phyloP scores from a whole-genome alignment of 2,329 filamentous ascomycete species.

The Dactylellina cionopaga region DNA sequence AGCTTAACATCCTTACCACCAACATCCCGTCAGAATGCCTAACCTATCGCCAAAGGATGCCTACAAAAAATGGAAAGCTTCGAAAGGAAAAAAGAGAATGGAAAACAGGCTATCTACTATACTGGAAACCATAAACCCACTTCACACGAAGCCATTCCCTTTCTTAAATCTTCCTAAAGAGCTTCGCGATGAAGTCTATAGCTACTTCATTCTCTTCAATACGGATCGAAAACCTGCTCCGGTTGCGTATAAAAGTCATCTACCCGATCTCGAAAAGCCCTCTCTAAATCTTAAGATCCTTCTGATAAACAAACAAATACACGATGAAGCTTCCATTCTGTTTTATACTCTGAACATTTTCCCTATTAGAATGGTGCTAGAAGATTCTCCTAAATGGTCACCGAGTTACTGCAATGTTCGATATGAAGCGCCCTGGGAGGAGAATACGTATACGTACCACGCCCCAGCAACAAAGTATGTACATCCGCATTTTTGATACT shows the following conservation, averaged over 20 bases:
- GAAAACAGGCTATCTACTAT: too few relatives aligned
- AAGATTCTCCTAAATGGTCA: not conserved
- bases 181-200: slow-evolving; percentile 28
- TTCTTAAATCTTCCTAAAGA: slow-evolving; percentile 20
- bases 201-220: not conserved
- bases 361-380: not conserved
- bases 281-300: not conserved
- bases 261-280: too few relatives aligned
- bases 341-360: slow-evolving; percentile 8
- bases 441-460: not conserved
- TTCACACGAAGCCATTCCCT: too few relatives aligned
- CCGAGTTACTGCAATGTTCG: not conserved
- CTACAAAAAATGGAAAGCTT: too few relatives aligned
- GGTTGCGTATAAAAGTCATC: too few relatives aligned
- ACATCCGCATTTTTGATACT: not conserved
- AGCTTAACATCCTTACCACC: too few relatives aligned
- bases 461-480: not conserved
- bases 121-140: too few relatives aligned
- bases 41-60: too few relatives aligned
- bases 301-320: slow-evolving; percentile 1
- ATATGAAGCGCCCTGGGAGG: not conserved
- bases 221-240: too few relatives aligned
- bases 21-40: too few relatives aligned
- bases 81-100: too few relatives aligned
- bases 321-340: slow-evolving; percentile 2